Evolutionary conservation across 2,329 filamentous ascomycete species (phyloP), one percentile per base, ranked within the genome.

Genomic region (Rhynchosporium secalis): DNA sequence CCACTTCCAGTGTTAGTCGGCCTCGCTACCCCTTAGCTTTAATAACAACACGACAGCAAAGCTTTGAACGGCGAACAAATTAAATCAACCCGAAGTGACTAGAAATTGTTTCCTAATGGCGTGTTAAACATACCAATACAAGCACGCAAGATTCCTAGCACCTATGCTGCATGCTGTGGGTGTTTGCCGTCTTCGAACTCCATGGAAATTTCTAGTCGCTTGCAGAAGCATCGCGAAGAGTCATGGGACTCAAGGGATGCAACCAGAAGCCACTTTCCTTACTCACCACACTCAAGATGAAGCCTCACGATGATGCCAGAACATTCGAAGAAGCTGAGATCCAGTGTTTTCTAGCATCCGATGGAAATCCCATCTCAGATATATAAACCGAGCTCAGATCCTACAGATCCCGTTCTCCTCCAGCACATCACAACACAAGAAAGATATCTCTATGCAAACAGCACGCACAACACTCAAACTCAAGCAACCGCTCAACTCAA

Each of bases 391-490:
- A 58, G 20, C 56, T 63, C 54, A 51, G 20, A 7, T 38, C 46
- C 46, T 56, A n/a, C 36, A 20, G 29, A 3, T 41, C 56, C 13
- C 40, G 28, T 6, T 15, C 26, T 60, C 61, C 55, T 45, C 58
- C 47, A 51, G 29, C 60, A 63, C 45, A 49, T 65, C 47, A 68
- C 57, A 55, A 57, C 28, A 61, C 6, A 54, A 58, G 41, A 62
- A 62, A 52, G 62, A 61, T 36, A 49, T 54, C 58, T 69, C 63
- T 60, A 70, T 71, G 68, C 65, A 66, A 67, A 60, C 69, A 64
- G 55, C 61, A 60, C 47, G 67, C 49, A 61, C 63, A 59, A 67
- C 62, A 66, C 43, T 46, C 43, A 56, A 65, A 43, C 56, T 40
- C 46, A 43, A 15, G 28, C 13, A 46, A 46, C 43, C 43, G 26